A percentile compares a stretch with the other conserved stretches of the same genome.
phyloP scores from a whole-genome alignment of 1,284 basidiomycete genomes.

The Phylloboletellus chloephorus region DNA sequence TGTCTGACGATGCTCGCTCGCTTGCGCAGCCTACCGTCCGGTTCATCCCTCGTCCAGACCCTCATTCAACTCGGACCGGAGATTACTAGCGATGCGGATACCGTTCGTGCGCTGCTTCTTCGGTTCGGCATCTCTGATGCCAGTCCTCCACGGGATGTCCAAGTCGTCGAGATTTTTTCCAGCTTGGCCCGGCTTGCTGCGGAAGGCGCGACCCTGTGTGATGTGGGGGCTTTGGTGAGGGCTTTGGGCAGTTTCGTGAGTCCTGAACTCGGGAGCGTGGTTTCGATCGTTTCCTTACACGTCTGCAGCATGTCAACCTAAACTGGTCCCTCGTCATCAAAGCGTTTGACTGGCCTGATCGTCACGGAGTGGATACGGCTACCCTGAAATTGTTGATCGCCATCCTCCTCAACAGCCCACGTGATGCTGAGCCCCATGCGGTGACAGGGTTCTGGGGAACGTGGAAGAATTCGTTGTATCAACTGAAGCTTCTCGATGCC shows the following conservation, averaged over 20 bases:
- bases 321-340: constrained; percentile 79
- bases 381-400: constrained; percentile 79
- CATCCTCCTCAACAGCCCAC: constrained; percentile 67
- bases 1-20: constrained; percentile 14
- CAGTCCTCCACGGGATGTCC: constrained; percentile 62
- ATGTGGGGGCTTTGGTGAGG: constrained; percentile 72
- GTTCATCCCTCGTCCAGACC: constrained; percentile 64
- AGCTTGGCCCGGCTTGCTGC: constrained; percentile 60
- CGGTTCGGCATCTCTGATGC: constrained; percentile 68
- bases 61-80: constrained; percentile 73
- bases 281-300: constrained; percentile 17
- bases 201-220: constrained; percentile 67
- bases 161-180: constrained; percentile 65
- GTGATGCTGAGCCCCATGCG: constrained; percentile 66
- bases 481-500: constrained; percentile 83
- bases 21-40: constrained; percentile 51
- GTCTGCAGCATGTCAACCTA: constrained; percentile 51
- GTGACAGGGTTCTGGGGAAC: constrained; percentile 76
- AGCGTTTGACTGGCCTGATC: constrained; percentile 72
- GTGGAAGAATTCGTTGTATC: constrained; percentile 84
- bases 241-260: constrained; percentile 65
- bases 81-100: constrained; percentile 66
- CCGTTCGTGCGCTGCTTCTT: constrained; percentile 59
- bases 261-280: constrained; percentile 16
- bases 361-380: constrained; percentile 75